A percentile compares a stretch with the other conserved stretches of the same genome.
phyloP scores from a whole-genome alignment of 805 yeast species.

The Metschnikowia shivogae region DNA sequence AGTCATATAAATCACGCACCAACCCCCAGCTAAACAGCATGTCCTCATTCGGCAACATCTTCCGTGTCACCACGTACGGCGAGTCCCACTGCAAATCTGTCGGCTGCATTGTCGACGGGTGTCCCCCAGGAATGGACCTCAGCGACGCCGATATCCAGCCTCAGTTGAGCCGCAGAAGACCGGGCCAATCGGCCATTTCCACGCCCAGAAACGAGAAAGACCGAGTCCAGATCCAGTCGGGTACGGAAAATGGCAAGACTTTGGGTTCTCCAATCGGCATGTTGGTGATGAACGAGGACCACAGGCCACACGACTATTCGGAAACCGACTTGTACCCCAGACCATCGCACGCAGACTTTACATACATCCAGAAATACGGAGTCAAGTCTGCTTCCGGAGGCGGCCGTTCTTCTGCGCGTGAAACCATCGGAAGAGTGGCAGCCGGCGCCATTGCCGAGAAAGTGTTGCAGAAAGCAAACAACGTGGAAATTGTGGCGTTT shows the following conservation, averaged over 20 bases:
- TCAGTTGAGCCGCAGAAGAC: conserved; percentile 93
- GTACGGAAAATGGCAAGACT: conserved; percentile 86
- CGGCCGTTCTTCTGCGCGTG: conserved; percentile 95
- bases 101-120: conserved; percentile 98
- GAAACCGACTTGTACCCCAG: conserved; percentile 95
- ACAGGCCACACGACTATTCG: conserved; percentile 91
- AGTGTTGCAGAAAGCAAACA: conserved; percentile 67
- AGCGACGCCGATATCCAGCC: conserved; percentile 90
- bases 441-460: conserved; percentile 99
- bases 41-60: conserved; percentile 42
- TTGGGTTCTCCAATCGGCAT: conserved; percentile 95
- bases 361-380: conserved; percentile 87
- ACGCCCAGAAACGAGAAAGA: conserved; percentile 98
- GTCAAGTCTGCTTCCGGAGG: conserved; percentile 94
- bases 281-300: conserved; percentile 92
- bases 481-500: conserved; percentile 93
- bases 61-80: conserved; percentile 89
- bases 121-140: conserved; percentile 89
- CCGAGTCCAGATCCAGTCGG: conserved; percentile 86
- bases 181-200: conserved; percentile 88
- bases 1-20: neutral
- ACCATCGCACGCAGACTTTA: conserved; percentile 97
- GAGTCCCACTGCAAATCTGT: conserved; percentile 97
- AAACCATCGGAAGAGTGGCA: conserved; percentile 97
- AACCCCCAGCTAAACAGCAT: conserved; percentile 15